phyloP scores from a whole-genome alignment of 2,329 filamentous ascomycete species.

The Fusarium piperis region DNA sequence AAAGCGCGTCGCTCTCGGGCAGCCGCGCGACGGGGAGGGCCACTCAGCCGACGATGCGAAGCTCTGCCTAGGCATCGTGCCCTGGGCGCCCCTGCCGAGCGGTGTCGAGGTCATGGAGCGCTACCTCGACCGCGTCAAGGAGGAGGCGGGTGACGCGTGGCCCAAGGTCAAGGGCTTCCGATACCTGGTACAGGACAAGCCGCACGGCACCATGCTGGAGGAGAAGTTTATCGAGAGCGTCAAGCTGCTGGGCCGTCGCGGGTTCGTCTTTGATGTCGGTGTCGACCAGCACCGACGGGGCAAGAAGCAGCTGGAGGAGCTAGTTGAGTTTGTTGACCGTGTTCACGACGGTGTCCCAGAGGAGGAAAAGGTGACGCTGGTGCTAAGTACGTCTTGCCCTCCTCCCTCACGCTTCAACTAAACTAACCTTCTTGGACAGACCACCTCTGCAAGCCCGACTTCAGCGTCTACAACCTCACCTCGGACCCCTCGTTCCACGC shows the following conservation, averaged over 20 bases:
- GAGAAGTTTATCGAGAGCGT: slow-evolving; percentile 72
- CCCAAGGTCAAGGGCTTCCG: slow-evolving; percentile 79
- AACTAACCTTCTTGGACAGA: slow-evolving; percentile 65
- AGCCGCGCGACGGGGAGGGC: slow-evolving; percentile 65
- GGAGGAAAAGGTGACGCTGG: slow-evolving; percentile 69
- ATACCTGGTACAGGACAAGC: slow-evolving; percentile 84
- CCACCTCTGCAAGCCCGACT: slow-evolving; percentile 89
- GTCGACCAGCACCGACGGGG: slow-evolving; percentile 84
- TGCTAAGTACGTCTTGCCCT: slow-evolving; percentile 70
- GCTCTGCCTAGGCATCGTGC: slow-evolving; percentile 75
- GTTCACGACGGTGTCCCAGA: slow-evolving; percentile 70
- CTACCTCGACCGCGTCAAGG: slow-evolving; percentile 72
- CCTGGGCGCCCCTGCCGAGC: slow-evolving; percentile 85
- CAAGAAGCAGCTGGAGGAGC: slow-evolving; percentile 76
- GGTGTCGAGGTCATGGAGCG: slow-evolving; percentile 66
- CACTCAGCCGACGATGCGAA: slow-evolving; percentile 56
- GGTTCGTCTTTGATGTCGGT: slow-evolving; percentile 82
- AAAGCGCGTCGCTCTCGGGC: slow-evolving; percentile 70
- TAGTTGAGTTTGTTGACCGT: slow-evolving; percentile 73
- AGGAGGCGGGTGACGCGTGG: slow-evolving; percentile 72
- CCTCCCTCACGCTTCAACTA: slow-evolving; percentile 2
- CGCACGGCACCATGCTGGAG: slow-evolving; percentile 70
- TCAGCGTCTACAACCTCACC: slow-evolving; percentile 68
- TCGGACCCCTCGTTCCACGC: slow-evolving; percentile 68
- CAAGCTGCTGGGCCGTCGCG: slow-evolving; percentile 70